A percentile compares a stretch with the other conserved stretches of the same genome.
Evolutionary conservation across 176 grass and related monocot species (phyloP).

Genomic region (Phoenix roebelenii): DNA sequence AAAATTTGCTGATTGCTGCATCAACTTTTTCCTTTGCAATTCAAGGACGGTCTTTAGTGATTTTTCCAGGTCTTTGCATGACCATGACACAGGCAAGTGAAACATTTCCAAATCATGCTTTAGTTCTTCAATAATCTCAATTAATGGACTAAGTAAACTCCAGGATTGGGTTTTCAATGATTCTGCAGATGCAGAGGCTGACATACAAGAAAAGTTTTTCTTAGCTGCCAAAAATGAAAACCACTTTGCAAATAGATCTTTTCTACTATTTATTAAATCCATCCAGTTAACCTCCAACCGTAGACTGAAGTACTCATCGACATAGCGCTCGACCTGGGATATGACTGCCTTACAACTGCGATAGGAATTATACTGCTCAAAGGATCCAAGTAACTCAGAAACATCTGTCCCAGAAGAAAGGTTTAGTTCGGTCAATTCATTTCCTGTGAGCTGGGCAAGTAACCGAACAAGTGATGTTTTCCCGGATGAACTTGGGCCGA

Average conservation of each 20-base stretch:
- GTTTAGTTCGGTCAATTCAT: slow-evolving; percentile 71
- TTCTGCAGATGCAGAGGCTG: slow-evolving; percentile 29
- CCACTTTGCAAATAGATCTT: slow-evolving; percentile 73
- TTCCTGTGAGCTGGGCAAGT: slow-evolving; percentile 83
- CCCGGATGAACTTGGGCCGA: slow-evolving; percentile 72
- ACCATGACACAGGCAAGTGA: slow-evolving; percentile 50
- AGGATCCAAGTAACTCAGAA: slow-evolving; percentile 83
- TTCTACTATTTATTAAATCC: slow-evolving; percentile 38
- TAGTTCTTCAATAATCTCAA: slow-evolving; percentile 61
- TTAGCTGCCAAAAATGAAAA: slow-evolving; percentile 66
- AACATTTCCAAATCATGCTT: slow-evolving; percentile 51
- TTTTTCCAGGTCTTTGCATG: slow-evolving; percentile 40
- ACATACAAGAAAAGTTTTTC: slow-evolving; percentile 26
- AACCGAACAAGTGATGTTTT: slow-evolving; percentile 89
- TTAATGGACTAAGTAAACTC: slow-evolving; percentile 38
- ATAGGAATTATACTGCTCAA: slow-evolving; percentile 93
- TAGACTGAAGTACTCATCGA: slow-evolving; percentile 73
- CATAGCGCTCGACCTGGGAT: slow-evolving; percentile 54
- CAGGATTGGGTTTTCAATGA: slow-evolving; percentile 32
- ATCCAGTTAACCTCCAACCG: slow-evolving; percentile 43
- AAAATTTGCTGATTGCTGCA: slow-evolving; percentile 62
- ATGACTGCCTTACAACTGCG: slow-evolving; percentile 63
- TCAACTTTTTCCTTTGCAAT: slow-evolving; percentile 40
- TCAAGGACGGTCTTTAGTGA: slow-evolving; percentile 41
- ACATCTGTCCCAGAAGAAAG: slow-evolving; percentile 91